A percentile compares a stretch with the other conserved stretches of the same genome.
These are phyloP conservation scores for Boletus sp. DNA, from an alignment of 1,284 basidiomycete species.

Conservation along the genomic window DNA sequence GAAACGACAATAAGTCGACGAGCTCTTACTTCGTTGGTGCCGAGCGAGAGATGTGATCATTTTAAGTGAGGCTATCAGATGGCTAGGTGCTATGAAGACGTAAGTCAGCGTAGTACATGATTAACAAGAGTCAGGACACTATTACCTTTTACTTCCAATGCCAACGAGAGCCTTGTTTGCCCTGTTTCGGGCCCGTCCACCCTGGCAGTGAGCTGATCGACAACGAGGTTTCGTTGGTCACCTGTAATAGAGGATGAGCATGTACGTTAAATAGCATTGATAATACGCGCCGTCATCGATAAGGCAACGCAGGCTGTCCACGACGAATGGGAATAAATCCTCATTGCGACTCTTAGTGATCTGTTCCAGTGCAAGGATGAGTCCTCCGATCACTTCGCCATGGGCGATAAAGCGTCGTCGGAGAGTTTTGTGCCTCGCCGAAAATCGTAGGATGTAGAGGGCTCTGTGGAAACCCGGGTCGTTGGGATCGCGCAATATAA, in stretches of 20 bases:
- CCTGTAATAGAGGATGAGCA: conserved; percentile 1
- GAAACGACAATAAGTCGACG: too few species aligned
- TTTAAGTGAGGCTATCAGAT: conserved; percentile 5
- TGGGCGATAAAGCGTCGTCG: background rate
- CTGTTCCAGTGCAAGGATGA: conserved; percentile 1
- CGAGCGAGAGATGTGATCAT: conserved; percentile 4
- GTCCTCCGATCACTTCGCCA: background rate
- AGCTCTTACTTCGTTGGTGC: background rate
- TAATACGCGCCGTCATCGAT: conserved; percentile 4
- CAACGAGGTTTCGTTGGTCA: background rate
- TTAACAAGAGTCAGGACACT: background rate
- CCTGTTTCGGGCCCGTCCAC: background rate
- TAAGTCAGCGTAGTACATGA: background rate
- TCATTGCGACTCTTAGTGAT: background rate
- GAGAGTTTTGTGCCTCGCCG: background rate
- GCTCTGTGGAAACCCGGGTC: background rate
- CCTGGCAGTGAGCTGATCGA: background rate
- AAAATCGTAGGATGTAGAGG: conserved; percentile 6
- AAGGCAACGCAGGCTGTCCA: conserved; percentile 4
- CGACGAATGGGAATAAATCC: conserved; percentile 2
- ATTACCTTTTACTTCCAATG: conserved; percentile 7
- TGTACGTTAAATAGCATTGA: background rate
- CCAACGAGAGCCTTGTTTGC: background rate
- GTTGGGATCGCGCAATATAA: background rate
- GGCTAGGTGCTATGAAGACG: background rate